Base-by-base conservation (phyloP, 2,329 filamentous ascomycete species). In the Clarireedia sp. region DNA sequence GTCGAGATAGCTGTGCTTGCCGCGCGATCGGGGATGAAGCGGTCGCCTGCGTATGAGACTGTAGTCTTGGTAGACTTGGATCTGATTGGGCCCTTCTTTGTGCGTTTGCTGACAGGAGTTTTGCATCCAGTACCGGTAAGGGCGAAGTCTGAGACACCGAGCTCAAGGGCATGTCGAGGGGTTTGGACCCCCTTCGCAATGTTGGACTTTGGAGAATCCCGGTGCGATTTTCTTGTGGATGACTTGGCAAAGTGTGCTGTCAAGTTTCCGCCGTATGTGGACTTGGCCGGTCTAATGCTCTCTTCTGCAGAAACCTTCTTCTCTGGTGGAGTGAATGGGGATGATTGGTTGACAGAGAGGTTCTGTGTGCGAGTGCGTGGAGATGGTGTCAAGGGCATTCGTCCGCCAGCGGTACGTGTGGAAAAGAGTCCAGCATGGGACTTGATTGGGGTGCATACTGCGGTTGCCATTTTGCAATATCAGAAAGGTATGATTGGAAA, bases 141-240 rank as follows among this genome's bases (percentile, higher is more conserved):
- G 17, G 89, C 83, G 78, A 92, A 97, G 70, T 99, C 91, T 41
- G 91, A 96, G 36, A 96, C 85, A 62, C 90, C 90, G 41, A 96
- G 81, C 72, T 97, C 92, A 40, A 97, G 80, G 47, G 78, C 80
- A 71, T 87, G 89, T 67, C 89, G 87, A 19, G 92, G 91, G 44
- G 89, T 91, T 57, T 85, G 80, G 55, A 82, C 81, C 43, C 75
- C 75, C 62, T 84, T 83, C 63, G 87, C 89, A 71, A 96, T 96
- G 78, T 96, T 97, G 57, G 91, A 96, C 78, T 97, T 97, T 69
- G 91, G 90, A 2, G 92, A 96, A 69, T 94, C 88, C 50, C 88
- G 86, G 71, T 89, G 86, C 41, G 81, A 76, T 41, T 78, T 74
- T 75, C 85, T 86, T 59, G 83, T 79, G 58, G 72, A 74, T 2